Conservation (phyloP, 139 green algal genomes). For the Bryopsis sp. region DNA sequence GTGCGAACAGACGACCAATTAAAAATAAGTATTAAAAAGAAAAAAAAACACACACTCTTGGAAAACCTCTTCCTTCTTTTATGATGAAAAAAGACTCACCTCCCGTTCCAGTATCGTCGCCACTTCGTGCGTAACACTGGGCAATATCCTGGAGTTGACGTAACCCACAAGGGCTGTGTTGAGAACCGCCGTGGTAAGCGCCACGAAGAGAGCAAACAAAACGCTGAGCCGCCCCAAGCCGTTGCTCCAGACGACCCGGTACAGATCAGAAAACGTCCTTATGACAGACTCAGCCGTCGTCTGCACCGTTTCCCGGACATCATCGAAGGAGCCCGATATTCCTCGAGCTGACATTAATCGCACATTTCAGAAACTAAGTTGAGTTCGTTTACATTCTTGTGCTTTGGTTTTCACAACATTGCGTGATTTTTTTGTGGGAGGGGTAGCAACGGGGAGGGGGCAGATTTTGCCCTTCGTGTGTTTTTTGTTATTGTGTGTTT, state of each 20-base stretch:
- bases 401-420: too few relatives aligned
- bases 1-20: neutral
- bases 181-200: neutral
- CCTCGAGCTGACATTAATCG: conserved; percentile 70
- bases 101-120: neutral
- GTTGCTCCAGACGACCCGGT: neutral
- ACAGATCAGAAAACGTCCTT: neutral
- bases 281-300: neutral
- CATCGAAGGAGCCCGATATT: conserved; percentile 23
- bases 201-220: neutral
- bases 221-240: neutral
- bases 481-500: too few relatives aligned
- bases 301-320: neutral
- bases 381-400: too few relatives aligned
- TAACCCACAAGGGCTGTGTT: neutral
- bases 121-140: neutral
- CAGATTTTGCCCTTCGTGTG: too few relatives aligned
- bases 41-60: too few relatives aligned
- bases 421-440: too few relatives aligned
- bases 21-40: neutral
- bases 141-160: conserved; percentile 10
- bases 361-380: too few relatives aligned
- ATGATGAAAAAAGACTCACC: neutral
- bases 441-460: too few relatives aligned
- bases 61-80: neutral